Evolutionary conservation across 345 rosid species (phyloP), one percentile per base, ranked within the genome.

Genomic region (Draba incana): DNA sequence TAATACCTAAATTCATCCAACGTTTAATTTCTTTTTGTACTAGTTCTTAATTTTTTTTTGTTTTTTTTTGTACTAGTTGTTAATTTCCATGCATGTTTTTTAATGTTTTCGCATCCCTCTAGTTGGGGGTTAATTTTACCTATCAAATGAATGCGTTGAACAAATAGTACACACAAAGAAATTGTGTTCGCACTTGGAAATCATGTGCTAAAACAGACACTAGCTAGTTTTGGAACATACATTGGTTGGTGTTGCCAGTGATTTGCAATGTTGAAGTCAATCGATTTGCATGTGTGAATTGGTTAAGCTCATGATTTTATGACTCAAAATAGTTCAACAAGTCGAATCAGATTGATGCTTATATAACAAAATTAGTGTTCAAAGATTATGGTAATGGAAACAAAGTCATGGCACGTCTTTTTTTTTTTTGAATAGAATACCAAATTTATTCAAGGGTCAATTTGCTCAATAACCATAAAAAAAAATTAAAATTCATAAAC

Each of bases 71-170:
- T 54, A 54, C 33, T 13, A 13, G 14, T 65, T 48, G 69, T 41
- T 39, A 51, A 51, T 50, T n/a, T 38, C 49, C 30, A 65, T 23
- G 35, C 39, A 35, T 35, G 10, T 35, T 35, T 48, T 51, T 39
- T 24, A 2, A 43, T 6, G 41, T 6, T 10, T 53, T 52, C 30
- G 10, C 15, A 52, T 53, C 20, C 1, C 20, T 20, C 41, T 39
- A 15, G 61, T 42, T 66, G 58, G 57, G 25, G n/a, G 68, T 51
- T 64, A 64, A 25, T 14, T 51, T 51, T 28, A 10, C 2, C 48
- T n/a, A 64, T 6, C 3, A 6, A 6, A 20, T 20, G 9, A 45
- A 12, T 63, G 56, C 46, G 11, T 48, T 16, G 33, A 12, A 47
- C 16, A 15, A 15, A 15, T 8, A 62, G 37, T 33, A 33, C 12